Conservation (phyloP, 1,284 basidiomycete genomes). For the Trichosporon inkin region DNA sequence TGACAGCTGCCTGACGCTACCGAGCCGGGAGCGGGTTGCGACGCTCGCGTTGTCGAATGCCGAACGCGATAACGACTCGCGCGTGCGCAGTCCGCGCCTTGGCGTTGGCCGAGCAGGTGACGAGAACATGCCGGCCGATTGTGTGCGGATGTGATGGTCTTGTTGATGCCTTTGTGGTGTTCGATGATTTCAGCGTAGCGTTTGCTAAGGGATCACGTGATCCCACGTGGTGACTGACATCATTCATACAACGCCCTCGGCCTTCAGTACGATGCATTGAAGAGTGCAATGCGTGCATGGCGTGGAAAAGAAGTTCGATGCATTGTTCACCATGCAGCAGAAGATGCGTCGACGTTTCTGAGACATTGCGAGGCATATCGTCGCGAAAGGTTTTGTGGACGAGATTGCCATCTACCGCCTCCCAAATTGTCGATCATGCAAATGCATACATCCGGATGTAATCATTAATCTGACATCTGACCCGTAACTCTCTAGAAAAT, state of each 20-base stretch:
- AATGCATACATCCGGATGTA: constrained; percentile 7
- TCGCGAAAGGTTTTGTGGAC: no score
- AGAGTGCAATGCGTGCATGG: no score
- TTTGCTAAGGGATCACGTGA: constrained; percentile 10
- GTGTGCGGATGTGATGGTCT: neutral
- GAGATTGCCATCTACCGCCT: no score
- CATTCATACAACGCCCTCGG: neutral
- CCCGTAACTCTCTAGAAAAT: constrained; percentile 8
- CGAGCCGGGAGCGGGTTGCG: constrained; percentile 11
- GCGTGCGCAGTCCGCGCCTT: constrained; percentile 25
- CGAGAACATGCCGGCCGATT: constrained; percentile 35
- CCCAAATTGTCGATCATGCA: neutral
- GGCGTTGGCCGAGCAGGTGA: constrained; percentile 40
- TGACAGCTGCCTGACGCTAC: constrained; percentile 10
- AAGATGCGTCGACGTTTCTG: no score
- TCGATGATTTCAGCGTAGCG: constrained; percentile 2
- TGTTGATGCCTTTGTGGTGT: constrained; percentile 5
- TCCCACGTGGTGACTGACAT: neutral
- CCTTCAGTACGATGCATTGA: no score
- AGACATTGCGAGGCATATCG: no score
- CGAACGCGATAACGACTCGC: constrained; percentile 23
- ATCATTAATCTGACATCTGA: constrained; percentile 8
- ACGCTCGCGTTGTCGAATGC: constrained; percentile 26
- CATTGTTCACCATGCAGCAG: no score
- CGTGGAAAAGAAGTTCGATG: no score